phyloP scores from a whole-genome alignment of 768 basidiomycete genomes.

The Suillus americanus region DNA sequence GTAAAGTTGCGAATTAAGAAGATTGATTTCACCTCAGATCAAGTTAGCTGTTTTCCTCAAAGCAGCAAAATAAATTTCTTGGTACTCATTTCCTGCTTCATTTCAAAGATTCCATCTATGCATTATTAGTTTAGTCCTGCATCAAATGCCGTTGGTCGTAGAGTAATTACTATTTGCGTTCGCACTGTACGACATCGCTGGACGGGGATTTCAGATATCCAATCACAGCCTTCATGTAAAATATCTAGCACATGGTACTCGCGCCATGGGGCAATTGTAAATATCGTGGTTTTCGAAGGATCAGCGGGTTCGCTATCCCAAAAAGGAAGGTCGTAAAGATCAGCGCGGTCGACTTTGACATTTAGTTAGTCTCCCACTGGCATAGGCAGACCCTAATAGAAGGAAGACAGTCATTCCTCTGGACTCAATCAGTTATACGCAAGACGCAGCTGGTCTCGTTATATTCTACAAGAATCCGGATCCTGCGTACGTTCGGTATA shows the following conservation, averaged over 20 bases:
- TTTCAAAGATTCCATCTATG: not conserved
- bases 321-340: not conserved
- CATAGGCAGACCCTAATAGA: not conserved
- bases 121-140: not conserved
- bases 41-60: not conserved
- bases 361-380: not conserved
- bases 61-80: not conserved
- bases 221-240: not conserved
- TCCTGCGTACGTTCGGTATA: not conserved
- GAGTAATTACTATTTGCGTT: not conserved
- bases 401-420: not conserved
- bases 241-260: not conserved
- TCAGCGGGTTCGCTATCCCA: not conserved
- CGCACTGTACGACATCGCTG: not conserved
- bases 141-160: not conserved
- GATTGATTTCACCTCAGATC: not conserved
- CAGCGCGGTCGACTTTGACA: not conserved
- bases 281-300: not conserved
- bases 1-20: constrained; percentile 43
- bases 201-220: not conserved
- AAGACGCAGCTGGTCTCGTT: not conserved
- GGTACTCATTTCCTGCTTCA: not conserved
- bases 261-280: not conserved
- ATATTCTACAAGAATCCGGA: not conserved
- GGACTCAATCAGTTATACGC: not conserved